Conservation (phyloP, 1,284 basidiomycete species). For the Ustilago crameri region DNA sequence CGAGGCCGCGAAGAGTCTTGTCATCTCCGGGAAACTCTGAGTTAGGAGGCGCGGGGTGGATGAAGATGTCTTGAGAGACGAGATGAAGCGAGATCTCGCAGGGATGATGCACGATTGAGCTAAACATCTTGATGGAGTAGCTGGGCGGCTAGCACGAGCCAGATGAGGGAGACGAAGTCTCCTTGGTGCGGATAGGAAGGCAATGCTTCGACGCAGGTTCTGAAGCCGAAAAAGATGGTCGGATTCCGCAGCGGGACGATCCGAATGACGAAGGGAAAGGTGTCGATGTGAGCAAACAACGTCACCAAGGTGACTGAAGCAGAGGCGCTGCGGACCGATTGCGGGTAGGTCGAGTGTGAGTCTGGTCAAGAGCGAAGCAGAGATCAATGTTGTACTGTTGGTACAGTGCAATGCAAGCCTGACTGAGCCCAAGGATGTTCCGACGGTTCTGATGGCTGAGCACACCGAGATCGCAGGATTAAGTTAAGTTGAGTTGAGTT, state of each 20-base stretch:
- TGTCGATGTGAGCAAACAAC: neutral
- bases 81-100: constrained; percentile 65
- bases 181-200: neutral
- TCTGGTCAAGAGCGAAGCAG: neutral
- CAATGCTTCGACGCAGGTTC: neutral
- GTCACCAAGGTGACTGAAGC: neutral
- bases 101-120: constrained; percentile 58
- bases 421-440: constrained; percentile 10
- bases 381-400: neutral
- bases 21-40: constrained; percentile 59
- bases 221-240: neutral
- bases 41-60: constrained; percentile 56
- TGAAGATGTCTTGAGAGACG: constrained; percentile 62
- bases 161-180: neutral
- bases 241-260: neutral
- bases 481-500: neutral
- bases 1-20: constrained; percentile 64
- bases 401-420: constrained; percentile 1
- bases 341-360: neutral
- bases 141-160: neutral
- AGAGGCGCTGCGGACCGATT: neutral
- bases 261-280: neutral
- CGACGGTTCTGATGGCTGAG: neutral
- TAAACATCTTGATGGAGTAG: constrained; percentile 43
- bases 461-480: neutral